phyloP scores from a whole-genome alignment of 805 yeast genomes.

The Cyberlindnera bimundalis region DNA sequence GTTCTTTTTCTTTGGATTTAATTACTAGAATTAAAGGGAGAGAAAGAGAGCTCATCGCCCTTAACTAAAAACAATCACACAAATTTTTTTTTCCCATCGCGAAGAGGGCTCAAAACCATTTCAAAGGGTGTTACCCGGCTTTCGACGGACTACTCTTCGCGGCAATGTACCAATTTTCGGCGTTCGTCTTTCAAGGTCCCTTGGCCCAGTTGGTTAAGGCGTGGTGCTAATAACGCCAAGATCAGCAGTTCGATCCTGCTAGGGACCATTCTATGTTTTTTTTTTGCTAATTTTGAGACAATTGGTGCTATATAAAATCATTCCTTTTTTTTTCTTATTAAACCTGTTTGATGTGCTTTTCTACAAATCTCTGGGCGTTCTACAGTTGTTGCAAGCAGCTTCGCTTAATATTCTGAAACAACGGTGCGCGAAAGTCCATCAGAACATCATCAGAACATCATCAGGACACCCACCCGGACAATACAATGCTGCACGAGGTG shows the following conservation, averaged over 20 bases:
- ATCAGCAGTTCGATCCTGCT: conserved; percentile 88
- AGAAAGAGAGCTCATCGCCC: conserved; percentile 1
- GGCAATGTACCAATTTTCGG: too few species aligned
- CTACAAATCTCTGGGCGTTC: too few species aligned
- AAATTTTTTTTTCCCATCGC: background rate
- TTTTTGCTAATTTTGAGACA: too few species aligned
- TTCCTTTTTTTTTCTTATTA: too few species aligned
- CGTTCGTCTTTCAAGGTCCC: conserved; percentile 35
- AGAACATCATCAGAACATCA: too few species aligned
- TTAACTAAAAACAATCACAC: background rate
- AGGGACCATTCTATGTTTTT: conserved; percentile 50
- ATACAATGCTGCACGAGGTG: too few species aligned
- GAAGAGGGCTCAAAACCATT: background rate
- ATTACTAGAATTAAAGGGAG: background rate
- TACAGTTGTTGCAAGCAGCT: too few species aligned
- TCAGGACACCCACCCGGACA: too few species aligned
- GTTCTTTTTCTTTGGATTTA: background rate
- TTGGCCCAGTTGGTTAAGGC: conserved; percentile 61
- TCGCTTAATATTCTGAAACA: too few species aligned
- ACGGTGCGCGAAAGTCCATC: too few species aligned
- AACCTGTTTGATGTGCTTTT: too few species aligned
- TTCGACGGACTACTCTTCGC: background rate
- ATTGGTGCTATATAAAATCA: too few species aligned
- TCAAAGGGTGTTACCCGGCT: conserved; percentile 1
- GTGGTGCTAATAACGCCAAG: conserved; percentile 53